Evolutionary conservation across 2,329 filamentous ascomycete species (phyloP).

Genomic region (Lasiodiplodia sp.): DNA sequence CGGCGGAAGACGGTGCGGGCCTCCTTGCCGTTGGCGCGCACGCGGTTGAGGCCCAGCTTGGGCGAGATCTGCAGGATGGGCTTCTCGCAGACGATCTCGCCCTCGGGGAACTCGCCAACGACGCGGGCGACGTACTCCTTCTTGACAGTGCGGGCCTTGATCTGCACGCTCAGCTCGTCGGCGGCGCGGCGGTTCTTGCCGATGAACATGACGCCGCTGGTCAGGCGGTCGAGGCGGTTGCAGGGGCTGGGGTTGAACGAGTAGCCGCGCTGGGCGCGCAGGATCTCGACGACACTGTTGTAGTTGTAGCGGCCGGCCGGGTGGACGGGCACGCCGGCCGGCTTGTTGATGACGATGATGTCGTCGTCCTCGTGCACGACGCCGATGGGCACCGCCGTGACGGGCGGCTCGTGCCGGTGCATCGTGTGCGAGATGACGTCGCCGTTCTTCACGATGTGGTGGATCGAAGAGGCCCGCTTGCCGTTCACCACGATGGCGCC

Average conservation of each 20-base stretch:
- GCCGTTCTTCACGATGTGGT: slow-evolving; percentile 82
- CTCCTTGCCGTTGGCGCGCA: slow-evolving; percentile 90
- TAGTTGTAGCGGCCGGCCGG: slow-evolving; percentile 94
- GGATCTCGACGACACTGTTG: slow-evolving; percentile 93
- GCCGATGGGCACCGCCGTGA: slow-evolving; percentile 78
- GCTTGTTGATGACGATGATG: slow-evolving; percentile 97
- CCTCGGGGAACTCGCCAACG: slow-evolving; percentile 88
- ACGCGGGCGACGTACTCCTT: slow-evolving; percentile 97
- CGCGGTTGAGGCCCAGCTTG: slow-evolving; percentile 90
- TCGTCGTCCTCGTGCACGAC: slow-evolving; percentile 91
- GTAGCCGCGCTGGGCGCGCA: slow-evolving; percentile 75
- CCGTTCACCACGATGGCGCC: slow-evolving; percentile 85
- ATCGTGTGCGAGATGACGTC: slow-evolving; percentile 91
- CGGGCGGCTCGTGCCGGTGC: slow-evolving; percentile 94
- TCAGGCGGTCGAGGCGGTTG: slow-evolving; percentile 92
- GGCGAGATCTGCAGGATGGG: slow-evolving; percentile 94
- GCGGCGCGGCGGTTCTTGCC: slow-evolving; percentile 85
- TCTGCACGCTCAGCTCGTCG: slow-evolving; percentile 76
- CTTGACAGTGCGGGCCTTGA: slow-evolving; percentile 80
- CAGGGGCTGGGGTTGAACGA: slow-evolving; percentile 73
- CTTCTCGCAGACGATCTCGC: slow-evolving; percentile 89
- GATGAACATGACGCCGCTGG: slow-evolving; percentile 97
- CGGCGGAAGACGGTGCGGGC: slow-evolving; percentile 91
- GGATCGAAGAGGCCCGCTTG: slow-evolving; percentile 61
- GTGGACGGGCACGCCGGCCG: slow-evolving; percentile 92